Base-by-base conservation (phyloP, 176 grass and related monocot species). In the Musa troglodytarum region DNA sequence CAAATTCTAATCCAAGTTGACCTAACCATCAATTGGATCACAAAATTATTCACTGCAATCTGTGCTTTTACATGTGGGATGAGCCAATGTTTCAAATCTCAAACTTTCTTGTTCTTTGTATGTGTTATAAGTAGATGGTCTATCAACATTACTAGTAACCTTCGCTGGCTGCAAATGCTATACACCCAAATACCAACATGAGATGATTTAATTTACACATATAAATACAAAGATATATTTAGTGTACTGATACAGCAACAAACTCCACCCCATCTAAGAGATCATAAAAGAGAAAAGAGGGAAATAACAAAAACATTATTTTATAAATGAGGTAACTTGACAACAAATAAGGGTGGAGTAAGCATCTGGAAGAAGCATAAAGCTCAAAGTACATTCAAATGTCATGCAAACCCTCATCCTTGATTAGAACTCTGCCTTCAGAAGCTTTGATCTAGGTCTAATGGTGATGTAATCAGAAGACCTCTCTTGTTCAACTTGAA, bases 351-450 rank as follows among this genome's bases (percentile, higher is more conserved):
- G 34, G 15, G 67, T 69, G 67, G 67, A 69, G 67, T n/a, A 34
- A 50, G 11, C 67, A 19, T n/a, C 2, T 50, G 15, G 65, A 15
- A 13, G 57, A 68, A 68, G 22, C 13, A 50, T 8, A 69, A 50
- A 13, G 34, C 9, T 69, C 49, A 50, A 50, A 14, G 50, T 69
- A 69, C 67, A 69, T 69, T 16, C 53, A 69, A 29, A 69, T 69
- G 67, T 17, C 28, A 13, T 29, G 15, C 34, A 10, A 65, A 43
- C 22, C 67, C 10, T 23, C 72, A 20, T 14, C 57, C 23, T 21
- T 53, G 43, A 77, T 86, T 89, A 99, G 82, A 99, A 94, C 84
- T 99, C 95, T 26, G 95, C 82, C 76, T 94, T 90, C 49, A 94
- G 83, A 74, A 99, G 95, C 86, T 92, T 99, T 79, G 84, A 25